phyloP scores from a whole-genome alignment of 306 rosid species.

The Trifolium dubium region DNA sequence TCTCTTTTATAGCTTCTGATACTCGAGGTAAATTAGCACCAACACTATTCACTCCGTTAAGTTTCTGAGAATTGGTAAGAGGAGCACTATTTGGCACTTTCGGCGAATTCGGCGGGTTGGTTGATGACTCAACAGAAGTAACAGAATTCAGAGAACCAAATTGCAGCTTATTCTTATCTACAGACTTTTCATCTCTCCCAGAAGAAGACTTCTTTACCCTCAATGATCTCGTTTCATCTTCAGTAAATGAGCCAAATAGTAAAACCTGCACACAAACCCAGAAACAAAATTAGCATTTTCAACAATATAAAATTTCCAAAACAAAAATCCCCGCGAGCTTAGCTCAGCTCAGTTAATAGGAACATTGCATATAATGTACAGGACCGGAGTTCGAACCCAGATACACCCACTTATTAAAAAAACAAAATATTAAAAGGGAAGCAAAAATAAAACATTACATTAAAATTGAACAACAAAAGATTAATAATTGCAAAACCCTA shows the following conservation, averaged over 20 bases:
- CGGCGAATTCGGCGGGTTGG: slow-evolving; percentile 39
- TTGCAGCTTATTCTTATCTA: slow-evolving; percentile 60
- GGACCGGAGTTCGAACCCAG: too few relatives aligned
- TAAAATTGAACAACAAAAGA: neutral
- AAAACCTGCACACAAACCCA: slow-evolving; percentile 50
- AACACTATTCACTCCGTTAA: slow-evolving; percentile 47
- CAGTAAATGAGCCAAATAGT: slow-evolving; percentile 87
- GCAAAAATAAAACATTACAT: neutral
- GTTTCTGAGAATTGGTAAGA: slow-evolving; percentile 43
- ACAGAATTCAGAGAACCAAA: slow-evolving; percentile 70
- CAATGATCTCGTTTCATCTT: slow-evolving; percentile 83
- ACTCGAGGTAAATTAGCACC: slow-evolving; percentile 37
- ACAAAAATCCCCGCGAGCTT: neutral
- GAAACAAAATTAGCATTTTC: slow-evolving; percentile 15
- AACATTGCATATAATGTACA: too few relatives aligned
- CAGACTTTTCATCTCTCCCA: slow-evolving; percentile 51
- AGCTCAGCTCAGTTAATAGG: too few relatives aligned
- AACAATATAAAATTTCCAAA: slow-evolving; percentile 2
- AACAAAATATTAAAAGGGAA: too few relatives aligned
- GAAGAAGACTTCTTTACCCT: slow-evolving; percentile 50
- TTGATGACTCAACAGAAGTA: slow-evolving; percentile 47
- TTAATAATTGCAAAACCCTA: neutral
- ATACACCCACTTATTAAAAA: too few relatives aligned
- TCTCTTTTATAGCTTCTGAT: slow-evolving; percentile 49
- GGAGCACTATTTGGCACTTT: slow-evolving; percentile 38